phyloP scores from a whole-genome alignment of 352 stramenopile genomes.

The Phytophthora niederhauseri region DNA sequence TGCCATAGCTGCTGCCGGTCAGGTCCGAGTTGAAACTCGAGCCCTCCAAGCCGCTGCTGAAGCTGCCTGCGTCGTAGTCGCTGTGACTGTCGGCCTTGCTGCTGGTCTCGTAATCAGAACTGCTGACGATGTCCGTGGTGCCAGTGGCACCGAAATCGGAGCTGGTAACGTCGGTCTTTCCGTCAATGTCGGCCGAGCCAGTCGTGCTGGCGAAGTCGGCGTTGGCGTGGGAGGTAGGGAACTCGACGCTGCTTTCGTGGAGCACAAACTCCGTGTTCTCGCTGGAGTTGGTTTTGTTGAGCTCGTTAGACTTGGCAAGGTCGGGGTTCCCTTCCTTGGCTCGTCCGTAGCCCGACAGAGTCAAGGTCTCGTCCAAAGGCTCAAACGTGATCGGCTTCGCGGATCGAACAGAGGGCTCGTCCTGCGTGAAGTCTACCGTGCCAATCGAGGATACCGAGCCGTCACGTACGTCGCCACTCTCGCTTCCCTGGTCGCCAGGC shows the following conservation, averaged over 20 bases:
- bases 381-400: conserved; percentile 34
- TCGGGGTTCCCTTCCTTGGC: conserved; percentile 8
- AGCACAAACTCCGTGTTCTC: conserved; percentile 39
- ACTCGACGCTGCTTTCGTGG: conserved; percentile 32
- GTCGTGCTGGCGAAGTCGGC: conserved; percentile 41
- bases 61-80: conserved; percentile 30
- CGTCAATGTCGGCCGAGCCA: conserved; percentile 41
- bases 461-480: conserved; percentile 25
- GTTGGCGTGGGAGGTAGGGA: conserved; percentile 29
- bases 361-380: conserved; percentile 45
- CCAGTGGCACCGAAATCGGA: conserved; percentile 22
- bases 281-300: conserved; percentile 32
- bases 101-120: conserved; percentile 13
- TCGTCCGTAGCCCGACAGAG: conserved; percentile 35
- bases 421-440: conserved; percentile 61
- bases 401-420: conserved; percentile 40
- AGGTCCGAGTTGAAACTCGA: conserved; percentile 36
- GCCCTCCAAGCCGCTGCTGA: conserved; percentile 33
- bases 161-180: conserved; percentile 14
- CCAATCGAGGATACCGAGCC: conserved; percentile 58
- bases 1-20: conserved; percentile 31
- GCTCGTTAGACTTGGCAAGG: conserved; percentile 13
- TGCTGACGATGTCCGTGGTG: neutral
- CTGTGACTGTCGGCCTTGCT: conserved; percentile 22
- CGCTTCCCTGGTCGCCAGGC: conserved; percentile 27